A percentile compares a stretch with the other conserved stretches of the same genome.
Evolutionary conservation across 192 early-diverging fungal species (phyloP).

Genomic region (Entrophospora sp.): DNA sequence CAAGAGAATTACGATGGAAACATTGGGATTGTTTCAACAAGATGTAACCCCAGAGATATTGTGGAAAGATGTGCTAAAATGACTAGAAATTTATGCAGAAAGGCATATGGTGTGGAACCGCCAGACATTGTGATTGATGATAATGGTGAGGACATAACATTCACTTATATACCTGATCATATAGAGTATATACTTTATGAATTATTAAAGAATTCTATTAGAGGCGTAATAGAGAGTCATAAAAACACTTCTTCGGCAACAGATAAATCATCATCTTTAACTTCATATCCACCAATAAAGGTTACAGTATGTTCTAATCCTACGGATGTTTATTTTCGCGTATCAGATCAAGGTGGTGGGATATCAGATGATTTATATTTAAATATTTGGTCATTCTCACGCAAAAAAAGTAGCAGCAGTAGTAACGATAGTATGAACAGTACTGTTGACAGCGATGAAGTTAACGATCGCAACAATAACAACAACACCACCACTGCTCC

Average conservation of each 20-base stretch:
- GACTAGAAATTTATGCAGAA: slow-evolving; percentile 25
- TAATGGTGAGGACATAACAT: slow-evolving; percentile 55
- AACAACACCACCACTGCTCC: no score
- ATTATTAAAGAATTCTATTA: slow-evolving; percentile 80
- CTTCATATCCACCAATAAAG: slow-evolving; percentile 63
- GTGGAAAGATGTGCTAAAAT: slow-evolving; percentile 29
- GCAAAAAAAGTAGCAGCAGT: no score
- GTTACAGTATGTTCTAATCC: slow-evolving; percentile 75
- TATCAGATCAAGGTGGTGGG: slow-evolving; percentile 91
- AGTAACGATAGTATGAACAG: no score
- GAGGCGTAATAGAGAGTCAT: slow-evolving; percentile 55
- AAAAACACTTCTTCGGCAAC: slow-evolving; percentile 21
- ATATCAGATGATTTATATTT: slow-evolving; percentile 54
- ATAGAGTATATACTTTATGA: slow-evolving; percentile 92
- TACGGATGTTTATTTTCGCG: slow-evolving; percentile 75
- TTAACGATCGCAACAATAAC: no score
- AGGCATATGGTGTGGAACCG: slow-evolving; percentile 30
- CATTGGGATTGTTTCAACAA: slow-evolving; percentile 66
- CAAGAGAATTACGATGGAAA: slow-evolving; percentile 38
- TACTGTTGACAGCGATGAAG: no score
- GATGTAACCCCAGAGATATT: slow-evolving; percentile 48
- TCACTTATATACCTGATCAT: slow-evolving; percentile 93
- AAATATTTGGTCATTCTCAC: slow-evolving; percentile 78
- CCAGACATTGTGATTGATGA: slow-evolving; percentile 76
- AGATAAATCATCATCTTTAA: slow-evolving; percentile 10